Conservation (phyloP, 176 grass and related monocot species). For the Triticum urartu region DNA sequence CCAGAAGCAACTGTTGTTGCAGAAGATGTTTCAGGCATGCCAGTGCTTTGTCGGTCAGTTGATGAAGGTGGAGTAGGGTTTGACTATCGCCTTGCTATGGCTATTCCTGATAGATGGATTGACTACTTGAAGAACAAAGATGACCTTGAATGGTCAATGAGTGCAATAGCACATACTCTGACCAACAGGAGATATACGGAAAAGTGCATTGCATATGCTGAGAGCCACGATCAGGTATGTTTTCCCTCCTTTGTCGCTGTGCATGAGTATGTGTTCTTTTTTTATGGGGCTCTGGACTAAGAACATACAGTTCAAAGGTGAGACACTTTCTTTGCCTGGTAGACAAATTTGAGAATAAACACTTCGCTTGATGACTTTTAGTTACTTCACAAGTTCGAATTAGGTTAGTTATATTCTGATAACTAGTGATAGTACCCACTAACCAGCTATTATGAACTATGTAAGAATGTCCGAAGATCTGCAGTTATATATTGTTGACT, state of each 20-base stretch:
- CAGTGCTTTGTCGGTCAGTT: constrained; percentile 73
- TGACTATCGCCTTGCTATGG: constrained; percentile 93
- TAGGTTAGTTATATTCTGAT: not conserved
- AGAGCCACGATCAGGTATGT: constrained; percentile 96
- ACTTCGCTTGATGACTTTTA: not conserved
- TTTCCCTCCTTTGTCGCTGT: not conserved
- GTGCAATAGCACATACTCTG: constrained; percentile 69
- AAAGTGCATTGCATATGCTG: constrained; percentile 88
- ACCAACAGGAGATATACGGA: constrained; percentile 95
- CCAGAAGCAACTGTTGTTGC: constrained; percentile 80
- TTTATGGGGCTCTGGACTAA: not conserved
- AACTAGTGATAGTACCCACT: not conserved
- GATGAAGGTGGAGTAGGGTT: constrained; percentile 91
- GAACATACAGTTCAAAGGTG: not conserved
- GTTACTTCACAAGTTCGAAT: too few relatives aligned
- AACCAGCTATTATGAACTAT: not conserved
- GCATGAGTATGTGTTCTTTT: not conserved
- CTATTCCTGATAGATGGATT: constrained; percentile 97
- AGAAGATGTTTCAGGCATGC: constrained; percentile 99
- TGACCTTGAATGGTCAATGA: constrained; percentile 70
- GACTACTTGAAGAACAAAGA: constrained; percentile 90
- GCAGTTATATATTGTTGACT: not conserved
- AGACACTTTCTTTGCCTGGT: constrained; percentile 20
- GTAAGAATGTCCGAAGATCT: constrained; percentile 6
- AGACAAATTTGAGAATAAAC: constrained; percentile 2